Percentiles rank a stretch among this genome's conserved stretches.
Evolutionary conservation across 306 rosid genomes (phyloP).

Genomic region (Cercis canadensis): DNA sequence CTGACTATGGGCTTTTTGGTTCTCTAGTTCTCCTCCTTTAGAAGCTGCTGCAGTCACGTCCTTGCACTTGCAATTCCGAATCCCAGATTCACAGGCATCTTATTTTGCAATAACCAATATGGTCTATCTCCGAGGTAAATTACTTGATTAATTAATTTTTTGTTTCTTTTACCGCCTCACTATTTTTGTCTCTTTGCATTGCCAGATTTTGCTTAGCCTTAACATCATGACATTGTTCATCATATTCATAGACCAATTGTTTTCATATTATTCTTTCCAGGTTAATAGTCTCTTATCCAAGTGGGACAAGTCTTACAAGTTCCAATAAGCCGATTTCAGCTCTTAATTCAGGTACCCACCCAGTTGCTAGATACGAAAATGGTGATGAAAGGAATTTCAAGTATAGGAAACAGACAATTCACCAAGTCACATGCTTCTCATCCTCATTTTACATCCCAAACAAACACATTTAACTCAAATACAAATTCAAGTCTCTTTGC

Average conservation of each 20-base stretch:
- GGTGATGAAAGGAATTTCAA: no score
- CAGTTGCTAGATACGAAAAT: no score
- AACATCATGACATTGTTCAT: background rate
- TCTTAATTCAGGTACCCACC: conserved; percentile 13
- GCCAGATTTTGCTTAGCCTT: background rate
- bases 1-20: background rate
- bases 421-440: background rate
- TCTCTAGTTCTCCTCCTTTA: conserved; percentile 30
- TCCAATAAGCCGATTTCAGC: conserved; percentile 9
- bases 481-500: background rate
- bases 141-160: no score
- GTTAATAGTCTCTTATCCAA: background rate
- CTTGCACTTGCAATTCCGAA: no score
- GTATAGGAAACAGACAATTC: no score
- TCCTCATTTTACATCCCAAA: no score
- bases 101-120: no score
- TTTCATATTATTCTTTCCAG: conserved; percentile 2
- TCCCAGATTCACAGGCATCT: no score
- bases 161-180: no score
- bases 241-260: background rate
- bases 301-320: background rate
- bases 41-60: conserved; percentile 32
- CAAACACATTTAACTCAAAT: no score
- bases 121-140: no score
- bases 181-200: no score